Percentiles rank a stretch among this genome's conserved stretches.
Conservation (phyloP, 2,329 filamentous ascomycete species). For the Plectosphaerella sp. region DNA sequence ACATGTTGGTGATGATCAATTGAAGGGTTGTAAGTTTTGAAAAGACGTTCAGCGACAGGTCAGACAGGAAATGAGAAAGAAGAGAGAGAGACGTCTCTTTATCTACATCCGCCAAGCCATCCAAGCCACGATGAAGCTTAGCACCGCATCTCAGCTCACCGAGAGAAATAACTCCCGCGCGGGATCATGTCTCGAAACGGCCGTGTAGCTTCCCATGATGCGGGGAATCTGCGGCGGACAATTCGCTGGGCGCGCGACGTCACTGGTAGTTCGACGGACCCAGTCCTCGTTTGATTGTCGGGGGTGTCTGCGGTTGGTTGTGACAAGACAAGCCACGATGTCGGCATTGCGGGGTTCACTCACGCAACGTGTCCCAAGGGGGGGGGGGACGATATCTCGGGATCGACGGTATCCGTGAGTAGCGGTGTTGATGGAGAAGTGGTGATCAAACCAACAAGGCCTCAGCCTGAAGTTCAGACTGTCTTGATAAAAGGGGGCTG, state of each 20-base stretch:
- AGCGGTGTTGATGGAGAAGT: no score
- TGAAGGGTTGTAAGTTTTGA: no score
- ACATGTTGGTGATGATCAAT: background rate
- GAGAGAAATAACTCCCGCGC: no score
- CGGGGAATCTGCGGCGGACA: background rate
- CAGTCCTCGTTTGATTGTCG: background rate
- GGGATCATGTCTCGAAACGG: background rate
- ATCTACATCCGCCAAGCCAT: background rate
- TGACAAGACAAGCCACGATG: background rate
- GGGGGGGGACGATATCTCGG: no score
- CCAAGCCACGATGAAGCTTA: background rate
- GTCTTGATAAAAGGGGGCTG: no score
- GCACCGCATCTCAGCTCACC: no score
- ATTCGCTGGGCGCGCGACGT: background rate
- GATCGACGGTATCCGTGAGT: no score
- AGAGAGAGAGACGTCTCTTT: background rate
- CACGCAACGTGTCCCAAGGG: background rate
- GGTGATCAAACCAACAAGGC: no score
- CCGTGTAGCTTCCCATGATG: background rate
- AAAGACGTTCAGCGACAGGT: background rate
- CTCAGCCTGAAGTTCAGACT: no score
- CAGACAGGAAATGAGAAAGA: no score
- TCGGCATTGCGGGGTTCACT: slow-evolving; percentile 1
- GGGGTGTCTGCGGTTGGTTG: background rate
- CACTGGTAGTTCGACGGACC: background rate